Evolutionary conservation across 345 rosid genomes (phyloP).

Genomic region (Gossypioides kirkii): DNA sequence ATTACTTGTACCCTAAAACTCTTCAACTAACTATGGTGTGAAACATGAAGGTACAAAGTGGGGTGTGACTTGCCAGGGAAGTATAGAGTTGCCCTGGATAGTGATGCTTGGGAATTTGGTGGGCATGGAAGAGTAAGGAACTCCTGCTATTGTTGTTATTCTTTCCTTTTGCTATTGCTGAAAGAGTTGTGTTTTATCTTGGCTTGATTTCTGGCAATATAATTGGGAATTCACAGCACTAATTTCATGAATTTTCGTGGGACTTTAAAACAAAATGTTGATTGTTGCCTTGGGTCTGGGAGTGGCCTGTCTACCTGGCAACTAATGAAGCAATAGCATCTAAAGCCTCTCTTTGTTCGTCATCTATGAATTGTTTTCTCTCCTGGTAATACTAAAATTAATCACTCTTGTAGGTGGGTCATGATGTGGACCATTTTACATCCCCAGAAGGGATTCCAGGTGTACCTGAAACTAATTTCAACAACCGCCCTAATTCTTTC

Average conservation of each 20-base stretch:
- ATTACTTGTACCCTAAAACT: background rate
- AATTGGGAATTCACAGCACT: background rate
- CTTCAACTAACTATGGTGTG: conserved; percentile 8
- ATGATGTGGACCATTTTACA: conserved; percentile 64
- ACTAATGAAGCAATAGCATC: conserved; percentile 13
- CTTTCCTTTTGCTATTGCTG: background rate
- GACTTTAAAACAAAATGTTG: background rate
- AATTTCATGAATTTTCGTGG: conserved; percentile 5
- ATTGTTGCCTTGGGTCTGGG: background rate
- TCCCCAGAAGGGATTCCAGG: conserved; percentile 75
- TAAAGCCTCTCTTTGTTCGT: background rate
- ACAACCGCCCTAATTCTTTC: conserved; percentile 72
- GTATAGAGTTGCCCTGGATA: conserved; percentile 71
- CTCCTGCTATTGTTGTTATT: conserved; percentile 8
- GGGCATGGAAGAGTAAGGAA: conserved; percentile 68
- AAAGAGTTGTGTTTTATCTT: background rate
- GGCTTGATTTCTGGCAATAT: background rate
- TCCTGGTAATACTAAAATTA: conserved; percentile 9
- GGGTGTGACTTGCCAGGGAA: conserved; percentile 82
- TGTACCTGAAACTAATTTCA: conserved; percentile 73
- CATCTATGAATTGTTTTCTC: background rate
- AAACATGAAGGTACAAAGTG: conserved; percentile 58
- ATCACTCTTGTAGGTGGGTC: conserved; percentile 50
- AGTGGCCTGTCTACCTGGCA: background rate
- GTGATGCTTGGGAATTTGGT: conserved; percentile 66